Base-by-base conservation (phyloP, 208 protist genomes). In the Acanthamoeba triangularis region DNA sequence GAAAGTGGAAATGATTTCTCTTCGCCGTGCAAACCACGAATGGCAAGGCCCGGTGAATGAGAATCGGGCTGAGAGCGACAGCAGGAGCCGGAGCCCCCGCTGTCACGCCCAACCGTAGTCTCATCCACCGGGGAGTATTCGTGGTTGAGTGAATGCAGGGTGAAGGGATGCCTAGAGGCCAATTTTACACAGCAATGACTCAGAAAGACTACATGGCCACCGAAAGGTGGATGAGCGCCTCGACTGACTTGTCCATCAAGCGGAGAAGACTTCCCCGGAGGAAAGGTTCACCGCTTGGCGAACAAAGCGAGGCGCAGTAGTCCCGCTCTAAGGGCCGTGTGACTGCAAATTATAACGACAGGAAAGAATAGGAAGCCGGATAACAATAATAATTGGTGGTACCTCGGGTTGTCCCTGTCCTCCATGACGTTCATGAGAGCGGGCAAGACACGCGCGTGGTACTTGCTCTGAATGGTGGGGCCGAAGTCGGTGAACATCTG, bases 401-500 rank as follows among this genome's bases (percentile, higher is more conserved):
- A 95, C 94, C 82, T 59, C 13, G 96, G 96, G 96, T 97, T 96
- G 84, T 47, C 94, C 41, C 23, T 47, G 72, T 98, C 97, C 44
- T 95, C 94, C 98, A 98, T 98, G 23, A 90, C 91, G 0, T 30
- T 25, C 23, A 98, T 35, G 20, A 98, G 96, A 33, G 97, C 97
- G 20, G 97, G 97, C 18, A 98, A 47, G 35, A 97, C 96, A 2
- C 44, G 2, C 44, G 37, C 59, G 56, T 98, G 96, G 93, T 90
- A 97, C 23, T 54, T 61, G 33, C 72, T 90, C 37, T 97, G 96
- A 37, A 97, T 93, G 37, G 82, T 95, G 33, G 84, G 94, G 18
- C 92, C 95, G 85, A 99, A 98, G 94, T 99, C 98, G 44, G 97
- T 98, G 44, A 95, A 97, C 91, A 99, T 95, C 96, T 99, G 98